A percentile compares a stretch with the other conserved stretches of the same genome.
Evolutionary conservation across 495 filamentous ascomycete species (phyloP).

Genomic region (Opeltia flavorubescens): DNA sequence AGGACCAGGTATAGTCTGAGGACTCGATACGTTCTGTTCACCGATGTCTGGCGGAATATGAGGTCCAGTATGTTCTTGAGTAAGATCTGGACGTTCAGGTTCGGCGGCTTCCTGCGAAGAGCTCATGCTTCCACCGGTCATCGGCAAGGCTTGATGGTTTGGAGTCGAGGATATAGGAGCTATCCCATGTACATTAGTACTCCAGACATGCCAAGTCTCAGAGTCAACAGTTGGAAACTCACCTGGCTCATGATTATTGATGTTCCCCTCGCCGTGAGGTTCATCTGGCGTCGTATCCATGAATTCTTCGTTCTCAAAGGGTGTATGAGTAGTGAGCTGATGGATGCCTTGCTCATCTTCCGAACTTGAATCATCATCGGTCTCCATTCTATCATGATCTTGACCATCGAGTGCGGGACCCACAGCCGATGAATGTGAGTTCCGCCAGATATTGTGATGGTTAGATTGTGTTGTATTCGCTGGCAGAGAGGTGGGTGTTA

Average conservation of each 20-base stretch:
- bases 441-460: not conserved
- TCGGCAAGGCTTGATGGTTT: too few relatives aligned
- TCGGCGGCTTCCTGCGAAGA: too few relatives aligned
- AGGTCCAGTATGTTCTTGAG: too few relatives aligned
- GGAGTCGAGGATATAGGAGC: too few relatives aligned
- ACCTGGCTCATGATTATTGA: not conserved
- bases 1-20: too few relatives aligned
- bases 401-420: conserved; percentile 6
- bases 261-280: not conserved
- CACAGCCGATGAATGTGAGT: not conserved
- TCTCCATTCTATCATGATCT: conserved; percentile 20
- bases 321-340: conserved; percentile 1
- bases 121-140: too few relatives aligned
- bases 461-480: not conserved
- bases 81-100: too few relatives aligned
- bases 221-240: not conserved
- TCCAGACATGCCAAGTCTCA: too few relatives aligned
- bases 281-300: conserved; percentile 17
- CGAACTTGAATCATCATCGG: conserved; percentile 12
- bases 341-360: conserved; percentile 3
- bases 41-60: too few relatives aligned
- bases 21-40: too few relatives aligned
- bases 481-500: not conserved
- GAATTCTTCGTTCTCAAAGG: conserved; percentile 5
- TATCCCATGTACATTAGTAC: too few relatives aligned